phyloP scores from a whole-genome alignment of 495 filamentous ascomycete genomes.

The Hypoxylon fragiforme region DNA sequence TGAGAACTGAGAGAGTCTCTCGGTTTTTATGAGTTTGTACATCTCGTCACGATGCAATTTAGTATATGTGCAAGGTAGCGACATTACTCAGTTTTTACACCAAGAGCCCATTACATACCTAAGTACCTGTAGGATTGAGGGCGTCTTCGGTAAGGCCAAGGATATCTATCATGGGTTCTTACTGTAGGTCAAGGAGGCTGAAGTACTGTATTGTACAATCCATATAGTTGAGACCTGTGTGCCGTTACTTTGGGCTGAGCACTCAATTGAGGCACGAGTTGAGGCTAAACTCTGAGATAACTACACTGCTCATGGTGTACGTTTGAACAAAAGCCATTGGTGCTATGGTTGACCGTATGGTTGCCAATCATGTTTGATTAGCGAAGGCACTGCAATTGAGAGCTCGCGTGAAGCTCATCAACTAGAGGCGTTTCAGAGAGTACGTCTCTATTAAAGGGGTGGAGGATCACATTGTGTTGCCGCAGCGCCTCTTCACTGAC shows the following conservation, averaged over 20 bases:
- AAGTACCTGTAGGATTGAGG: too few species aligned
- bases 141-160: too few species aligned
- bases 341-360: background rate
- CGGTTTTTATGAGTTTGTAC: conserved; percentile 7
- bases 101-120: too few species aligned
- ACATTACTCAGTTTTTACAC: too few species aligned
- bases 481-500: background rate
- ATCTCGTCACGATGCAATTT: background rate
- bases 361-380: background rate
- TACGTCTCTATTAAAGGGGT: conserved; percentile 13
- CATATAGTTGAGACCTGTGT: conserved; percentile 21
- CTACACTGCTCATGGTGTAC: background rate
- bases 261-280: background rate
- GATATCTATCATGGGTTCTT: too few species aligned
- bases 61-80: background rate
- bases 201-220: background rate
- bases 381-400: background rate
- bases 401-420: background rate
- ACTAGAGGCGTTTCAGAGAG: conserved; percentile 1
- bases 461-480: conserved; percentile 14
- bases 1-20: background rate
- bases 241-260: conserved; percentile 3
- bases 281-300: background rate
- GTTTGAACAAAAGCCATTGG: background rate
- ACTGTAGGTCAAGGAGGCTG: background rate